Evolutionary conservation across 169 alveolate genomes (phyloP).

Genomic region (Theileria equi): DNA sequence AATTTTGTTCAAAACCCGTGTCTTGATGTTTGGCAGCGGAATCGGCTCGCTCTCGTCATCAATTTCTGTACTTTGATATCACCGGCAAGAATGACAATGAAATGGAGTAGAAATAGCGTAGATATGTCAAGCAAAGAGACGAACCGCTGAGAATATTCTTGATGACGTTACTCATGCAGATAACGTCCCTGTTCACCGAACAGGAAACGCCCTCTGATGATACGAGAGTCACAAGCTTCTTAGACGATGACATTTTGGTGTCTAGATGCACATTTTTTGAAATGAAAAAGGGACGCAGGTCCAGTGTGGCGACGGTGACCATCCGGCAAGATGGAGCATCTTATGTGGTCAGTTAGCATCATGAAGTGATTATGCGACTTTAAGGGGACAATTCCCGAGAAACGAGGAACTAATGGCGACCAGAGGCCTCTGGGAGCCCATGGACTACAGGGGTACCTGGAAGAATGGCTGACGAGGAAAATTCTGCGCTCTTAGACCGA

Average conservation of each 20-base stretch:
- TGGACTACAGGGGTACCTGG: no score
- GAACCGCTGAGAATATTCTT: conserved; percentile 87
- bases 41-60: conserved; percentile 80
- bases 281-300: no score
- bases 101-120: not conserved
- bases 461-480: no score
- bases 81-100: not conserved
- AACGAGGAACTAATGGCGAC: no score
- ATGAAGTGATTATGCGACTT: no score
- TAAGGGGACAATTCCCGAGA: no score
- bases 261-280: conserved; percentile 14
- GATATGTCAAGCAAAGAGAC: not conserved
- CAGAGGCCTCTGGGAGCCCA: no score
- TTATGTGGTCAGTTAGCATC: no score
- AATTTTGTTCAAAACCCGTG: conserved; percentile 83
- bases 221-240: conserved; percentile 77
- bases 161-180: conserved; percentile 83
- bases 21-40: conserved; percentile 90
- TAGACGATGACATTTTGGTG: conserved; percentile 14
- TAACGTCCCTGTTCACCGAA: conserved; percentile 86
- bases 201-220: conserved; percentile 87
- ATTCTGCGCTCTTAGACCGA: no score
- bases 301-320: no score
- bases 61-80: conserved; percentile 3
- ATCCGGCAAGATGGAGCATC: no score